Base-by-base conservation (phyloP, 2,329 filamentous ascomycete species). In the Eutypella sp. region DNA sequence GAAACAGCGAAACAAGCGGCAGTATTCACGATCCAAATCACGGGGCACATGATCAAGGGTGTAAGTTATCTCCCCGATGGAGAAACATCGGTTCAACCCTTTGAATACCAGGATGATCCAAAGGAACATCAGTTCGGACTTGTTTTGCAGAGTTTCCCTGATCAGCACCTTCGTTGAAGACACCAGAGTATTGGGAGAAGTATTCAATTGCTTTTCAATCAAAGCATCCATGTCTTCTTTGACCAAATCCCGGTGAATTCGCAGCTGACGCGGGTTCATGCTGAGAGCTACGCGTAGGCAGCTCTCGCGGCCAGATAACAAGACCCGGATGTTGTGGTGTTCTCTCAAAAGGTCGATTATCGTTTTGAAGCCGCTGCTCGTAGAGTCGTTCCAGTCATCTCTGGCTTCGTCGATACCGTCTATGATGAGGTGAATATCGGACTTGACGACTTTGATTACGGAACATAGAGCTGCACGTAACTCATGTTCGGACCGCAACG, bases 391-490 rank as follows among this genome's bases (percentile, higher is more conserved):
- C 47, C 42, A 47, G 22, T 50, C 45, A 34, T 50, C 45, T 6
- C 19, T 22, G 19, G 47, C 47, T 37, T 50, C 47, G 24, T 49
- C 47, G 34, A 49, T 42, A 29, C 41, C 47, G 27, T 49, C 47
- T 7, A 49, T 42, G 23, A 47, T 25, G 19, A 33, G 41, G 38
- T 49, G 45, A 25, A 49, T 13, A 18, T 15, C 33, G 7, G 47
- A n/a, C n/a, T n/a, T n/a, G n/a, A n/a, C 25, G 13, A 13, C 25
- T 13, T 44, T 31, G 16, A 49, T 29, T 8, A 39, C 3, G n/a
- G 34, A 36, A 9, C n/a, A n/a, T n/a, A n/a, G n/a, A n/a, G n/a
- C n/a, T n/a, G n/a, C n/a, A n/a, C n/a, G n/a, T n/a, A n/a, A 42
- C 7, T 36, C 23, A 27, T 25, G 19, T 24, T 40, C 20, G 19